Evolutionary conservation across 352 stramenopile genomes (phyloP).

Genomic region (Phytophthora kernoviae): DNA sequence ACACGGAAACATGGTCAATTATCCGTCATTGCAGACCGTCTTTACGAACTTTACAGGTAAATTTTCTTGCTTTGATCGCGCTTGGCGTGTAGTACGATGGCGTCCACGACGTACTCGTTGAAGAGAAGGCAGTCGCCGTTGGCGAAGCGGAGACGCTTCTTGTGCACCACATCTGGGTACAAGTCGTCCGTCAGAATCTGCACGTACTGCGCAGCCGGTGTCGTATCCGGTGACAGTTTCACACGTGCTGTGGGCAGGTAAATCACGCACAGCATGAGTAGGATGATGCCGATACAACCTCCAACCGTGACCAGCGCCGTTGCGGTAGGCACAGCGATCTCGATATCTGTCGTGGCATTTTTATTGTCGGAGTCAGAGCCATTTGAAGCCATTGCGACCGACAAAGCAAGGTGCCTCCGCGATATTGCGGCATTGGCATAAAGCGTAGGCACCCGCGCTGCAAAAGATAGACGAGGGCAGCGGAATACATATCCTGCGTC

Average conservation of each 20-base stretch:
- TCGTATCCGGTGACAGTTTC: constrained; percentile 64
- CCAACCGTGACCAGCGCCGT: constrained; percentile 51
- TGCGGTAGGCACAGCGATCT: constrained; percentile 48
- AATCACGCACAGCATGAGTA: constrained; percentile 64
- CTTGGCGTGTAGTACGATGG: constrained; percentile 65
- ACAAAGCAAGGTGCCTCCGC: constrained; percentile 25
- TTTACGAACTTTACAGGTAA: constrained; percentile 49
- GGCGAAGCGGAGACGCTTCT: constrained; percentile 67
- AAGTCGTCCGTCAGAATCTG: constrained; percentile 75
- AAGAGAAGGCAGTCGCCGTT: constrained; percentile 70
- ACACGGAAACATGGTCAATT: no score
- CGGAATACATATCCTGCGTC: constrained; percentile 37
- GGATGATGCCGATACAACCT: constrained; percentile 55
- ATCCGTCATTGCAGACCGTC: no score
- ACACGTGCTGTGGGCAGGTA: constrained; percentile 55
- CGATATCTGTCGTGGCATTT: constrained; percentile 43
- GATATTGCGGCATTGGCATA: constrained; percentile 28
- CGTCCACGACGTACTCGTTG: constrained; percentile 71
- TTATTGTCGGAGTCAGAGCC: constrained; percentile 14
- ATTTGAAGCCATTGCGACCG: constrained; percentile 17
- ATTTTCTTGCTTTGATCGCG: constrained; percentile 65
- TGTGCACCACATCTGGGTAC: constrained; percentile 73
- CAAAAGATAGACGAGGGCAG: constrained; percentile 54
- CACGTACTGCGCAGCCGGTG: constrained; percentile 65
- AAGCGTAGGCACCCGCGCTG: constrained; percentile 42